Conservation (phyloP, 1,139 yeast genomes). For the Saccharomyces hybrid region DNA sequence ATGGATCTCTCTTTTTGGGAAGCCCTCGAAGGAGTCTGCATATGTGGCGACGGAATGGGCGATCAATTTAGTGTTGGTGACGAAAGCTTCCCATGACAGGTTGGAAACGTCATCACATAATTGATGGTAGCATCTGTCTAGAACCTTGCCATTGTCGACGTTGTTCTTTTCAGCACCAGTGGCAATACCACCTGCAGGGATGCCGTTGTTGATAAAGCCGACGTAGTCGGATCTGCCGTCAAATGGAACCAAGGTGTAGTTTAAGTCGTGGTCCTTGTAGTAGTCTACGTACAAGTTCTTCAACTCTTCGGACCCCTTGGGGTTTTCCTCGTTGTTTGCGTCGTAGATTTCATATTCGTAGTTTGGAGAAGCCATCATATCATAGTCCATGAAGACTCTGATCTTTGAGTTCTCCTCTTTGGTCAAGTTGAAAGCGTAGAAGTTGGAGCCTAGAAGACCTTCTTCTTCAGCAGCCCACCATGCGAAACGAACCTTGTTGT, state of each 20-base stretch:
- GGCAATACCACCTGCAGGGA: conserved; percentile 94
- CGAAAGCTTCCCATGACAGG: conserved; percentile 79
- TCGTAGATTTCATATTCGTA: conserved; percentile 84
- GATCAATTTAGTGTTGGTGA: conserved; percentile 72
- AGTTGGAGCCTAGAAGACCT: conserved; percentile 80
- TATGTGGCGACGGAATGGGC: conserved; percentile 88
- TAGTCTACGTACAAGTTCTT: conserved; percentile 67
- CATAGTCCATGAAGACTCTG: conserved; percentile 90
- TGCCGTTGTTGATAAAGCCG: conserved; percentile 79
- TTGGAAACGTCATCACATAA: conserved; percentile 76
- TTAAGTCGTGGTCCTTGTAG: conserved; percentile 58
- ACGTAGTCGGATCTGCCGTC: conserved; percentile 96
- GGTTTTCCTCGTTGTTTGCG: conserved; percentile 63
- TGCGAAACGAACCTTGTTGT: conserved; percentile 86
- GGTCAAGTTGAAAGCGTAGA: conserved; percentile 59
- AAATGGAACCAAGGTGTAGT: conserved; percentile 77
- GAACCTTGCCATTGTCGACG: conserved; percentile 59
- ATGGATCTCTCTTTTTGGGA: conserved; percentile 34
- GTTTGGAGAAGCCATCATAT: conserved; percentile 97
- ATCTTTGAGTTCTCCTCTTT: conserved; percentile 69
- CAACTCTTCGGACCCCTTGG: conserved; percentile 78
- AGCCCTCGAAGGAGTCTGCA: conserved; percentile 58
- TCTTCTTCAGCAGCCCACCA: conserved; percentile 99
- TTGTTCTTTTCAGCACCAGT: conserved; percentile 88
- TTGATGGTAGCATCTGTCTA: conserved; percentile 82